Conservation (phyloP, 2,329 filamentous ascomycete species). For the Pseudonectria buxi region DNA sequence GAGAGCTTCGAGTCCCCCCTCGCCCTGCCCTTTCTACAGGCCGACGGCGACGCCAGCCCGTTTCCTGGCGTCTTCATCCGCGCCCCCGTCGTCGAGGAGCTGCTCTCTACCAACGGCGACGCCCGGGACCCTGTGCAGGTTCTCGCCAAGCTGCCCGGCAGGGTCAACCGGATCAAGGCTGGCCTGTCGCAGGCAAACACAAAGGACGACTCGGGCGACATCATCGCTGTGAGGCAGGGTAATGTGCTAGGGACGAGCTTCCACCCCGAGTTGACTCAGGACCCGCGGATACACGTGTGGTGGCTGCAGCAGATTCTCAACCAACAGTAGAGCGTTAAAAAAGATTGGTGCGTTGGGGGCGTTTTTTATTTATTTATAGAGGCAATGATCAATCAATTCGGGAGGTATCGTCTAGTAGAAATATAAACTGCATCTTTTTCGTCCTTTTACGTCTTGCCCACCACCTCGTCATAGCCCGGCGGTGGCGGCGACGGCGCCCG, state of each 20-base stretch:
- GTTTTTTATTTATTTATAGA: conserved; percentile 1
- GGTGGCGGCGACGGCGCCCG: conserved; percentile 16
- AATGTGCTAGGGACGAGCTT: conserved; percentile 95
- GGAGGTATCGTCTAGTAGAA: conserved; percentile 5
- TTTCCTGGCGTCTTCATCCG: conserved; percentile 90
- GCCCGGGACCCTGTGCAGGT: conserved; percentile 38
- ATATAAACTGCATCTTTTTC: background rate
- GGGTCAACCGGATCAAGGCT: conserved; percentile 31
- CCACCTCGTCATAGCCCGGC: conserved; percentile 13
- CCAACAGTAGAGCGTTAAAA: conserved; percentile 7
- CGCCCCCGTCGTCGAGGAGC: conserved; percentile 83
- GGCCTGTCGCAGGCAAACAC: conserved; percentile 31
- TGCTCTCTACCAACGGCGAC: conserved; percentile 42
- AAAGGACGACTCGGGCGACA: conserved; percentile 55
- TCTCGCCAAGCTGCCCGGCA: conserved; percentile 42
- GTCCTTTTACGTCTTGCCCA: conserved; percentile 11
- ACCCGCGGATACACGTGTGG: conserved; percentile 86
- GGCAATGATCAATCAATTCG: conserved; percentile 1
- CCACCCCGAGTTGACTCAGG: conserved; percentile 86
- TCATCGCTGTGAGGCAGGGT: conserved; percentile 82
- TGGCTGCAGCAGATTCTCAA: conserved; percentile 67
- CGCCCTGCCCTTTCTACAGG: conserved; percentile 61
- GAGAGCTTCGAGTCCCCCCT: conserved; percentile 82
- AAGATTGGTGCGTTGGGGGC: background rate
- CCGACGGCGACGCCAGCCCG: conserved; percentile 14